phyloP scores from a whole-genome alignment of 2,329 filamentous ascomycete genomes.

The Stachybotrys elegans region DNA sequence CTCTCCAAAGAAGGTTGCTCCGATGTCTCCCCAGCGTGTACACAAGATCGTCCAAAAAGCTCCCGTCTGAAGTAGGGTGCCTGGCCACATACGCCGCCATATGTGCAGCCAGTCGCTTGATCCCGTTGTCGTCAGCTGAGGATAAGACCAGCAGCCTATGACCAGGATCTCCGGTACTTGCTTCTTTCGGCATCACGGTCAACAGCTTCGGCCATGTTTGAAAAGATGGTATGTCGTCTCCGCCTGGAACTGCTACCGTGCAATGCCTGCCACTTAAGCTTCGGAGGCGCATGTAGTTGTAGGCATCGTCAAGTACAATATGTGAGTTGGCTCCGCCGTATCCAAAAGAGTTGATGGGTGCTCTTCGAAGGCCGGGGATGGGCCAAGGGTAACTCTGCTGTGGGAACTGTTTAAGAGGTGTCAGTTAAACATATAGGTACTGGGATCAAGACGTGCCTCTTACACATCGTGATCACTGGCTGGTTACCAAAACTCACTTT shows the following conservation, averaged over 20 bases:
- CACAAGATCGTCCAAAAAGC: neutral
- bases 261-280: neutral
- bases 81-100: neutral
- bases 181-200: neutral
- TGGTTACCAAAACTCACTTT: no score
- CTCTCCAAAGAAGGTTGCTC: neutral
- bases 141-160: neutral
- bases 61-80: no score
- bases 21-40: neutral
- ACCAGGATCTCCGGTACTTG: neutral
- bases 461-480: no score
- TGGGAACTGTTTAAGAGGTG: no score
- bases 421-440: no score
- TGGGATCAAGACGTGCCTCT: no score
- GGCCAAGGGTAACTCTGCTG: slow-evolving; percentile 4
- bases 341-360: slow-evolving; percentile 15
- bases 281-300: slow-evolving; percentile 3
- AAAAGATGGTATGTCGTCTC: neutral
- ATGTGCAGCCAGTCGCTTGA: no score
- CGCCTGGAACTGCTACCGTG: neutral
- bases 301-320: slow-evolving; percentile 14
- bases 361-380: neutral
- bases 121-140: neutral
- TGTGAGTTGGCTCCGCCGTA: slow-evolving; percentile 17
- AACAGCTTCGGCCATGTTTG: neutral